These are phyloP conservation scores for Candida buenavistaensis DNA, from an alignment of 1,139 yeast species.

Conservation along the genomic window DNA sequence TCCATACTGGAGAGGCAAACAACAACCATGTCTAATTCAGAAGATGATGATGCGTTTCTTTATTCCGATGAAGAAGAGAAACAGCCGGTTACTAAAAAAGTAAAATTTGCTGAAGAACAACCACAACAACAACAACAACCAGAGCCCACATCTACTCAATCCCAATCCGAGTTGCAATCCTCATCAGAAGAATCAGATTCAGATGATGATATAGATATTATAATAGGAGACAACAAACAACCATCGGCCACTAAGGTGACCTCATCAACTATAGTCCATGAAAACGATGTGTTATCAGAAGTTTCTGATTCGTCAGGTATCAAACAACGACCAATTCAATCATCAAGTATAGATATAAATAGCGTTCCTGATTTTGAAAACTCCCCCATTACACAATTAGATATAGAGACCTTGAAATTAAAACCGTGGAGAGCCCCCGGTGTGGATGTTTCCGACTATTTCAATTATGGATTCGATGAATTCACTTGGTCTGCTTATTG, in stretches of 20 bases:
- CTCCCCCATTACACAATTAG: conserved; percentile 78
- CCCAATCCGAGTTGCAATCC: conserved; percentile 1
- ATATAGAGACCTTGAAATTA: conserved; percentile 78
- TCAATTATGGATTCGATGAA: conserved; percentile 96
- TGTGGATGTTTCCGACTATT: conserved; percentile 90
- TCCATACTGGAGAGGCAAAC: too few relatives aligned
- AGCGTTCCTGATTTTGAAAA: conserved; percentile 82
- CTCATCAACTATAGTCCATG: conserved; percentile 22
- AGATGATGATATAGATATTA: conserved; percentile 48
- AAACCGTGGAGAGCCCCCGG: conserved; percentile 99
- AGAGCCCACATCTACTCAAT: conserved; percentile 1
- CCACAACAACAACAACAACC: conserved; percentile 1
- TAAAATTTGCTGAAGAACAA: conserved; percentile 13
- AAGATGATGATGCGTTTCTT: conserved; percentile 82
- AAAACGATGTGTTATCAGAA: conserved; percentile 22
- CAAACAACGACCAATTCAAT: conserved; percentile 22
- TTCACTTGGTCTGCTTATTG: conserved; percentile 95
- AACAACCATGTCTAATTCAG: conserved; percentile 32
- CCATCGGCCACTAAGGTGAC: conserved; percentile 24
- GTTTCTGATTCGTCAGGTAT: conserved; percentile 53
- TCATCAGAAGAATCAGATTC: conserved; percentile 26
- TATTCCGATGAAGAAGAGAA: conserved; percentile 60
- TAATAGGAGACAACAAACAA: conserved; percentile 28
- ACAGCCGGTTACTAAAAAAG: conserved; percentile 11
- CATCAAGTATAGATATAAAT: conserved; percentile 65